These are phyloP conservation scores for Andrographis paniculata DNA, from an alignment of 305 asterid species.

Conservation along the genomic window DNA sequence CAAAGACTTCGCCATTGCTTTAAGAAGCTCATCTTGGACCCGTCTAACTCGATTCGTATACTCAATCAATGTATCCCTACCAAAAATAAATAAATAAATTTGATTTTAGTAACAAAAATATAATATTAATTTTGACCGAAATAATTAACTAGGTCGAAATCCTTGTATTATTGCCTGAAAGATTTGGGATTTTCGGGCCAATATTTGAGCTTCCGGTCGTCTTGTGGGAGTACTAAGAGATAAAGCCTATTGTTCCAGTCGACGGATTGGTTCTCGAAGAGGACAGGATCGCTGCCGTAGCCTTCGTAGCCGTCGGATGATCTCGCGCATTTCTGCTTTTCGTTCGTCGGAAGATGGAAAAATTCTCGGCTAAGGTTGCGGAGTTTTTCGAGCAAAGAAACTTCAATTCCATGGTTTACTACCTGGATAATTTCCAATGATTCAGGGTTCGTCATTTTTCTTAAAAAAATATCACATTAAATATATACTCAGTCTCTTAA, in stretches of 20 bases:
- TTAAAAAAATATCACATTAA: too few species aligned
- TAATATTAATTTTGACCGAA: too few species aligned
- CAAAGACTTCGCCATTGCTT: constrained; percentile 40
- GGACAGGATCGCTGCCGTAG: constrained; percentile 38
- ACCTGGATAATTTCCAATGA: too few species aligned
- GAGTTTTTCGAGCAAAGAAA: constrained; percentile 26
- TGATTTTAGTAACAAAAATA: background rate
- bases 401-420: constrained; percentile 38
- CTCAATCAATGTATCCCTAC: constrained; percentile 30
- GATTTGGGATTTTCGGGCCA: constrained; percentile 44
- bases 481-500: too few species aligned
- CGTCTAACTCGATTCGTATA: constrained; percentile 15
- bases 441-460: too few species aligned
- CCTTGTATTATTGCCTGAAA: constrained; percentile 23
- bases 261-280: constrained; percentile 34
- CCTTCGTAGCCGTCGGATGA: constrained; percentile 27
- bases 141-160: background rate
- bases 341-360: constrained; percentile 32
- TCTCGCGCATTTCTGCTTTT: constrained; percentile 34
- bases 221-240: constrained; percentile 30
- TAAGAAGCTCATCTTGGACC: constrained; percentile 23
- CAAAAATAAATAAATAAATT: background rate
- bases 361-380: constrained; percentile 23
- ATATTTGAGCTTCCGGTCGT: constrained; percentile 19
- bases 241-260: constrained; percentile 51